Conservation (phyloP, 257 asterid genomes). For the Euphrasia confusa region DNA sequence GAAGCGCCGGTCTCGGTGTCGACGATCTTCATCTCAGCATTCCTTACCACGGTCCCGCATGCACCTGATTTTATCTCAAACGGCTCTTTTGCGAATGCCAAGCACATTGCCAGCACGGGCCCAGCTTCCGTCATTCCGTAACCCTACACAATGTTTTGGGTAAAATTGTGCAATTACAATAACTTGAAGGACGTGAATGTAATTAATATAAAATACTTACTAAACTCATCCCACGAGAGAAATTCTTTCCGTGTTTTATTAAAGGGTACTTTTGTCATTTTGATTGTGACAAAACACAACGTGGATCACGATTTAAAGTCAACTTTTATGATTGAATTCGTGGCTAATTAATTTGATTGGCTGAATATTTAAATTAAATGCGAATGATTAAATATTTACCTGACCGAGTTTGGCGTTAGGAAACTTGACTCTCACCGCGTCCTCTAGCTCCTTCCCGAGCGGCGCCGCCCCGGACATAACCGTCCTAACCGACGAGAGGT, state of each 20-base stretch:
- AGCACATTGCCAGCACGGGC: constrained; percentile 82
- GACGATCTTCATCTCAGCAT: constrained; percentile 83
- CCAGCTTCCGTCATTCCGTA: constrained; percentile 99
- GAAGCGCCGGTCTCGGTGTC: constrained; percentile 59
- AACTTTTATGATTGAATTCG: constrained; percentile 3
- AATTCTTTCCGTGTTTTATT: too few species aligned
- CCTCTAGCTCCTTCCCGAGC: constrained; percentile 86
- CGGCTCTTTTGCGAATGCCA: constrained; percentile 78
- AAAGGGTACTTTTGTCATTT: neutral
- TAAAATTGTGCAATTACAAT: too few species aligned
- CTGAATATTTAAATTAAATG: too few species aligned
- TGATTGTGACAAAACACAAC: too few species aligned
- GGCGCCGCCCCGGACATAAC: constrained; percentile 98
- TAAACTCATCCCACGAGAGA: too few species aligned
- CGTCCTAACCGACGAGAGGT: constrained; percentile 65
- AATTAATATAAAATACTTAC: too few species aligned
- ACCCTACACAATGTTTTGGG: constrained; percentile 38
- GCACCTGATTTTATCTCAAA: constrained; percentile 81
- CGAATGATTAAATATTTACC: constrained; percentile 14
- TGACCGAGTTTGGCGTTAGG: constrained; percentile 81
- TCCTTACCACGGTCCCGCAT: constrained; percentile 86
- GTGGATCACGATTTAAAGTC: neutral
- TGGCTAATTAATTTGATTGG: neutral
- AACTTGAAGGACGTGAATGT: too few species aligned
- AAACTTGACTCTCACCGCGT: constrained; percentile 60